Conservation (phyloP, 306 rosid genomes). For the Chamaecrista fasciculata region DNA sequence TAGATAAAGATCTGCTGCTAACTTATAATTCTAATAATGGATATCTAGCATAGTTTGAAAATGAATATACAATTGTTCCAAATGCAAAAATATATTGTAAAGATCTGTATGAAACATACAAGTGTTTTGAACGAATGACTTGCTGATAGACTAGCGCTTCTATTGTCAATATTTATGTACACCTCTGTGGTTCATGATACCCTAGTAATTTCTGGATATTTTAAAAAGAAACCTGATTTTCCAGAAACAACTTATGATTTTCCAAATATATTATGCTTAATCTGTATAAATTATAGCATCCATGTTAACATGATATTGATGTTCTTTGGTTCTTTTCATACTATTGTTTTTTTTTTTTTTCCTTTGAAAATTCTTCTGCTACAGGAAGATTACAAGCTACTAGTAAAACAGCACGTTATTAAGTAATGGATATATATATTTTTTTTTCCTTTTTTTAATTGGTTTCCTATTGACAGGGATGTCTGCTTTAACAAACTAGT, state of each 20-base stretch:
- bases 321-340: not conserved
- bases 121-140: not conserved
- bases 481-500: constrained; percentile 65
- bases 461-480: constrained; percentile 48
- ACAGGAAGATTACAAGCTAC: not conserved
- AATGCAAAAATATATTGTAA: not conserved
- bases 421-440: constrained; percentile 8
- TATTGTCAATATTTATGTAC: not conserved
- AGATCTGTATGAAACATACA: not conserved
- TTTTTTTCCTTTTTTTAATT: constrained; percentile 6
- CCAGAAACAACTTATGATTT: not conserved
- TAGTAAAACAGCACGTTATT: constrained; percentile 3
- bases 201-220: not conserved
- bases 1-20: too few species aligned
- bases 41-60: not conserved
- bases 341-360: not conserved
- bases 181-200: not conserved
- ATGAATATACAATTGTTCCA: not conserved
- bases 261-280: not conserved
- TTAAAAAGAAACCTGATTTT: not conserved
- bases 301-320: not conserved
- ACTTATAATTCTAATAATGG: not conserved
- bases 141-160: not conserved
- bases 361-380: not conserved
- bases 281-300: not conserved